Evolutionary conservation across 2,329 filamentous ascomycete species (phyloP).

Genomic region (Rutstroemia sp.): DNA sequence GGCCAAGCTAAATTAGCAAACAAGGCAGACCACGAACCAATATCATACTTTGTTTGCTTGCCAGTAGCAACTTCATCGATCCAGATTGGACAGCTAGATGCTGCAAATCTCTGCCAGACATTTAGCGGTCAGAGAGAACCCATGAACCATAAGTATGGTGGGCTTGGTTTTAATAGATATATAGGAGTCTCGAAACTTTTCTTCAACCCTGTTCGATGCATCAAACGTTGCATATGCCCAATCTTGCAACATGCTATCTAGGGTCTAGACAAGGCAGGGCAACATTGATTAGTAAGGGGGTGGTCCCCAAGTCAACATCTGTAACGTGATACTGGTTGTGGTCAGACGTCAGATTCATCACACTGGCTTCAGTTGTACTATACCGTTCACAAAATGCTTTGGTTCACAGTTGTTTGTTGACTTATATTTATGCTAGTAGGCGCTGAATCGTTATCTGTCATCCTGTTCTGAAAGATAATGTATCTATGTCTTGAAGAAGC

Average conservation of each 20-base stretch:
- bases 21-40: background rate
- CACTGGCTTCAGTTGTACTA: constrained; percentile 14
- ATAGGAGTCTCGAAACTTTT: background rate
- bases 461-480: constrained; percentile 5
- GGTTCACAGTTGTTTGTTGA: constrained; percentile 23
- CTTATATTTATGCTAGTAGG: constrained; percentile 14
- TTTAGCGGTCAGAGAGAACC: background rate
- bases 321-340: background rate
- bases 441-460: constrained; percentile 21
- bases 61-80: background rate
- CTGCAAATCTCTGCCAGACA: background rate
- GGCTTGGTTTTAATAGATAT: background rate
- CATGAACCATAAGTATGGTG: no score
- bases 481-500: constrained; percentile 17
- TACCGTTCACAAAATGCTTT: constrained; percentile 13
- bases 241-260: background rate
- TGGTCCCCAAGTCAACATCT: background rate
- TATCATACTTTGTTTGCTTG: background rate
- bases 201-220: background rate
- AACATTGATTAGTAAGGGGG: background rate
- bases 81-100: background rate
- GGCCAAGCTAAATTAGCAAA: background rate
- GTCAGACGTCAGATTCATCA: constrained; percentile 17
- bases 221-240: constrained; percentile 2
- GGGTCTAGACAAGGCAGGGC: background rate